A percentile compares a stretch with the other conserved stretches of the same genome.
These are phyloP conservation scores for Globisporangium sylvaticum DNA, from an alignment of 352 stramenopile species.

Conservation along the genomic window DNA sequence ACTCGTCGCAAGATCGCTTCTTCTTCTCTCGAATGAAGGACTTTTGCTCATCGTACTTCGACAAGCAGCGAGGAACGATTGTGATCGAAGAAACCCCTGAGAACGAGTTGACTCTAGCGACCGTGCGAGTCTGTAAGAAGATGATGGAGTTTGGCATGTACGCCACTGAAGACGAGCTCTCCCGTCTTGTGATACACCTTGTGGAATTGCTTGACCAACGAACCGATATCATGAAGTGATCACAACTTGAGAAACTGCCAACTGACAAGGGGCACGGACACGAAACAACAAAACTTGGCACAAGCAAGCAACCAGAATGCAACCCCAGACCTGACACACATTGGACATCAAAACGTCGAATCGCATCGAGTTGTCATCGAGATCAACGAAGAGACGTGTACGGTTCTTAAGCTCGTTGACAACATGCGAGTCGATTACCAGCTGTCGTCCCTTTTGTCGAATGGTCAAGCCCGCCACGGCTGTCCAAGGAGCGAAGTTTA, in stretches of 20 bases:
- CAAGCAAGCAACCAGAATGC: too few relatives aligned
- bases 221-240: slow-evolving; percentile 29
- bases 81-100: slow-evolving; percentile 50
- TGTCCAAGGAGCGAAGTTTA: slow-evolving; percentile 1
- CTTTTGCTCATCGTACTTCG: slow-evolving; percentile 44
- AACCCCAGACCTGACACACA: too few relatives aligned
- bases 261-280: too few relatives aligned
- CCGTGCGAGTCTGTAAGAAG: slow-evolving; percentile 50
- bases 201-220: slow-evolving; percentile 41
- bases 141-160: slow-evolving; percentile 73
- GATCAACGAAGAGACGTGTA: slow-evolving; percentile 73
- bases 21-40: slow-evolving; percentile 55
- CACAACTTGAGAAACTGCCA: not conserved
- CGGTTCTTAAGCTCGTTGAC: slow-evolving; percentile 53
- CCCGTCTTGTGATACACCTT: slow-evolving; percentile 22
- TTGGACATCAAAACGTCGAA: slow-evolving; percentile 37
- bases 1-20: slow-evolving; percentile 32
- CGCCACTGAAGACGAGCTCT: slow-evolving; percentile 36
- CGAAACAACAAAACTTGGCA: too few relatives aligned
- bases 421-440: slow-evolving; percentile 62
- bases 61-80: slow-evolving; percentile 35
- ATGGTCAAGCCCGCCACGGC: slow-evolving; percentile 33
- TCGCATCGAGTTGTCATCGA: slow-evolving; percentile 56
- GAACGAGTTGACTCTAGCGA: slow-evolving; percentile 57
- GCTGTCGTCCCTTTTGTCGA: slow-evolving; percentile 49